phyloP scores from a whole-genome alignment of 768 basidiomycete species.

The Rubroboletus satanas region DNA sequence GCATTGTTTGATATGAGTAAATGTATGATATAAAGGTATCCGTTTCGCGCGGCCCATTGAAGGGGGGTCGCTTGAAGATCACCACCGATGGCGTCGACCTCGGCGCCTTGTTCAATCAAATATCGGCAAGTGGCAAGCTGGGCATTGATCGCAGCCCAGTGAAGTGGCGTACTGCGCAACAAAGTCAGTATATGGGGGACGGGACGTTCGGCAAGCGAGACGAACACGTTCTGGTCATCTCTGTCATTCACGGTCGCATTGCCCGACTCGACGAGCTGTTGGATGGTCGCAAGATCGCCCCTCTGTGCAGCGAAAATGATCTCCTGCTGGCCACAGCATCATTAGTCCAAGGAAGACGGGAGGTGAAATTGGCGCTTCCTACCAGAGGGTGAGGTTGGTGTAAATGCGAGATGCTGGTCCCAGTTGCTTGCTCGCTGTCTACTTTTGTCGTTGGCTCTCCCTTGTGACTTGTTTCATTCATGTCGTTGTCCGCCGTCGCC shows the following conservation, averaged over 20 bases:
- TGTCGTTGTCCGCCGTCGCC: constrained; percentile 20
- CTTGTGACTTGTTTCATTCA: constrained; percentile 31
- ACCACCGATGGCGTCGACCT: constrained; percentile 91
- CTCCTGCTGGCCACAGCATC: constrained; percentile 34
- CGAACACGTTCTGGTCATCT: constrained; percentile 79
- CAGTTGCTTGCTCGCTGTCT: constrained; percentile 26
- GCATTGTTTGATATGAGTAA: constrained; percentile 86
- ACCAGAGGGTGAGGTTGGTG: constrained; percentile 26
- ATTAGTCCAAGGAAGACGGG: background rate
- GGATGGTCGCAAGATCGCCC: constrained; percentile 68
- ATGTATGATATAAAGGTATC: constrained; percentile 94
- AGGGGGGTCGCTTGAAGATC: constrained; percentile 92
- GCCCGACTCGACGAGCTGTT: constrained; percentile 66
- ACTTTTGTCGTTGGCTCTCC: constrained; percentile 29
- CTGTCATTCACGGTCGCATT: constrained; percentile 69
- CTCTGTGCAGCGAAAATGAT: constrained; percentile 87
- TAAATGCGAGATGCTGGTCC: constrained; percentile 24
- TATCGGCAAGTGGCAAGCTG: constrained; percentile 86
- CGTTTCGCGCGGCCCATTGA: constrained; percentile 98
- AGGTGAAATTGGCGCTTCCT: background rate
- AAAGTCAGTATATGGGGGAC: constrained; percentile 6
- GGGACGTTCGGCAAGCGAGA: background rate
- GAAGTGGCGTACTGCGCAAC: constrained; percentile 64
- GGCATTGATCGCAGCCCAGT: constrained; percentile 98
- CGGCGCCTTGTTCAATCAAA: constrained; percentile 87